Evolutionary conservation across 179 eudicot species (phyloP).

Genomic region (Nepenthes alata): DNA sequence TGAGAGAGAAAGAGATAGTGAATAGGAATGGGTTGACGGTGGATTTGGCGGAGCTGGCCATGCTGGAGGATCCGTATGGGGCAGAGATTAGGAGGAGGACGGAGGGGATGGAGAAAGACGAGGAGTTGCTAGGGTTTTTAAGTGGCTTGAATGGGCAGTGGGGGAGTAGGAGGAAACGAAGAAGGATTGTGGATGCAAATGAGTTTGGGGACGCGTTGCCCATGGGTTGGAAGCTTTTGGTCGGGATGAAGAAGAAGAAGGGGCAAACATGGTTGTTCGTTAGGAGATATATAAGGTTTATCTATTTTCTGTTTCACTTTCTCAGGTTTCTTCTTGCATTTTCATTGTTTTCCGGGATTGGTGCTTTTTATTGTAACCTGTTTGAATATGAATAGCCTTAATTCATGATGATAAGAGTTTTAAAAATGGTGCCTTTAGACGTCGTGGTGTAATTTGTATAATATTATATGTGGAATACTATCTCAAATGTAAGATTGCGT

Average conservation of each 20-base stretch:
- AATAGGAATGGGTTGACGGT: constrained; percentile 47
- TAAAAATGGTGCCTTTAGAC: too few species aligned
- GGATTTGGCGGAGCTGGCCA: constrained; percentile 41
- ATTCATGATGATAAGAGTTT: neutral
- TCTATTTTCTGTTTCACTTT: neutral
- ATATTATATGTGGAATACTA: too few species aligned
- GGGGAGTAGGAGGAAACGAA: constrained; percentile 85
- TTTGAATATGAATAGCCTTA: neutral
- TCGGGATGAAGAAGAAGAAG: constrained; percentile 60
- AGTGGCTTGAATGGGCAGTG: constrained; percentile 56
- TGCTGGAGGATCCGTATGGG: constrained; percentile 51
- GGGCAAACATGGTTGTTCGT: constrained; percentile 61
- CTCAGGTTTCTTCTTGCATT: neutral
- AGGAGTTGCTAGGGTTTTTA: constrained; percentile 63
- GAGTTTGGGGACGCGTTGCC: constrained; percentile 68
- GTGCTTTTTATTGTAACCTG: neutral
- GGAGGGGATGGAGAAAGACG: constrained; percentile 32
- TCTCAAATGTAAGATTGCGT: too few species aligned
- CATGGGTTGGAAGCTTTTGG: constrained; percentile 63
- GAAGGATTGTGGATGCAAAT: constrained; percentile 70
- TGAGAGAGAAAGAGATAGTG: constrained; percentile 41
- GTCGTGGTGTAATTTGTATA: too few species aligned
- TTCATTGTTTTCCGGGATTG: neutral
- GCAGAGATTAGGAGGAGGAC: constrained; percentile 48
- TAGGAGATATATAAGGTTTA: constrained; percentile 76